A percentile compares a stretch with the other conserved stretches of the same genome.
Conservation (phyloP, 805 yeast species). For the Teunomyces panamensis region DNA sequence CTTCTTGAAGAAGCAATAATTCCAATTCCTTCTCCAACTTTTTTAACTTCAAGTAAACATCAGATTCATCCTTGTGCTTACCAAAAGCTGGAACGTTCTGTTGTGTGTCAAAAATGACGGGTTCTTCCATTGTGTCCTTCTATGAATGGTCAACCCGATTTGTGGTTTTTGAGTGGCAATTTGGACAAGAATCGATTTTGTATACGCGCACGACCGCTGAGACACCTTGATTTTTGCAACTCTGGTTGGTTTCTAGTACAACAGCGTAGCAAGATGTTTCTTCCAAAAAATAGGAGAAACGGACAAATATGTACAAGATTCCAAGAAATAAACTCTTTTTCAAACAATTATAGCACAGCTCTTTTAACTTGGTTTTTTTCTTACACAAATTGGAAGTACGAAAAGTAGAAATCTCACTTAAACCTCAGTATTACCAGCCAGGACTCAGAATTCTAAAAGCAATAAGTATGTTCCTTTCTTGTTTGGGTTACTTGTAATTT, state of each 20-base stretch:
- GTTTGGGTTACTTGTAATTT: no score
- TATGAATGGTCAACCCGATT: neutral
- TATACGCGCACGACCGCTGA: conserved; percentile 2
- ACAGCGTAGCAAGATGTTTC: no score
- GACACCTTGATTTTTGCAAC: neutral
- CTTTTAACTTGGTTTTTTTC: no score
- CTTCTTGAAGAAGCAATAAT: conserved; percentile 83
- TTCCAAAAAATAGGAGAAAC: no score
- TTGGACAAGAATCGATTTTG: neutral
- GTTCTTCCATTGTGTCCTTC: conserved; percentile 13
- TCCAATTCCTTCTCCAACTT: conserved; percentile 89
- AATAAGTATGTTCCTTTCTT: no score
- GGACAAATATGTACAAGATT: no score
- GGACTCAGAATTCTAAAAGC: no score
- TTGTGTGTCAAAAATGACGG: conserved; percentile 12
- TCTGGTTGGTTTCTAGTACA: neutral
- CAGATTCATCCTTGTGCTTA: conserved; percentile 41
- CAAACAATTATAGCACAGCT: no score
- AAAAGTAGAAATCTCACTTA: no score
- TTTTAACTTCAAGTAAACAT: conserved; percentile 81
- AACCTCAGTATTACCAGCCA: no score
- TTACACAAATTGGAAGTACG: no score
- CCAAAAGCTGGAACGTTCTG: conserved; percentile 3
- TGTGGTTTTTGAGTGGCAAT: conserved; percentile 9
- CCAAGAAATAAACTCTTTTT: no score